phyloP scores from a whole-genome alignment of 495 filamentous ascomycete genomes.

The Paragyromitra xinjiangensis region DNA sequence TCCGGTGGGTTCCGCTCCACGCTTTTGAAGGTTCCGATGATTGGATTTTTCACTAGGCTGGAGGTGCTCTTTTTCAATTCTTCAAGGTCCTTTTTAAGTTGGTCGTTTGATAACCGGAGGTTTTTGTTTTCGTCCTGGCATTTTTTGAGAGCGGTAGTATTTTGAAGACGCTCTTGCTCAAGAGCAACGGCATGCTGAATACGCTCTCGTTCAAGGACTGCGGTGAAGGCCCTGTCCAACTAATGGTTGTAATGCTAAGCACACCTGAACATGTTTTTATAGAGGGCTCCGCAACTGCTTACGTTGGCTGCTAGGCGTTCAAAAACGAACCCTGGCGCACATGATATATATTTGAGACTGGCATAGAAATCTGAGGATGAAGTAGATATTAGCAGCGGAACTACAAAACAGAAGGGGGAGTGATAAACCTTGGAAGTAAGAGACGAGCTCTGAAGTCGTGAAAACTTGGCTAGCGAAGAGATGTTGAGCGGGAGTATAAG shows the following conservation, averaged over 20 bases:
- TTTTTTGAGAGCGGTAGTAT: not conserved
- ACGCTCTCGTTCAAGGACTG: not conserved
- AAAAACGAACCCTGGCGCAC: not conserved
- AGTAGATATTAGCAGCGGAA: not conserved
- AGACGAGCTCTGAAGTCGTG: not conserved
- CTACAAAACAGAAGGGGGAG: not conserved
- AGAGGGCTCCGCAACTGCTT: not conserved
- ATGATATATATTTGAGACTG: not conserved
- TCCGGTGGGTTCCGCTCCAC: not conserved
- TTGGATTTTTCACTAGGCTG: not conserved
- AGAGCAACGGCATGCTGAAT: not conserved
- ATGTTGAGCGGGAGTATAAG: not conserved
- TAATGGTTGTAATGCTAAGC: not conserved
- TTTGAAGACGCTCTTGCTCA: not conserved
- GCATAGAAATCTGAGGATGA: not conserved
- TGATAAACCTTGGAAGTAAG: not conserved
- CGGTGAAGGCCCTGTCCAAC: not conserved
- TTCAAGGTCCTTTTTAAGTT: not conserved
- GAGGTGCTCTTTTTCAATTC: not conserved
- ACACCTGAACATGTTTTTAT: not conserved
- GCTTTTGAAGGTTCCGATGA: conserved; percentile 7
- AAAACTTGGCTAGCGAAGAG: not conserved
- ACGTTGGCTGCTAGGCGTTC: not conserved
- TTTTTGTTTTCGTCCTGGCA: not conserved
- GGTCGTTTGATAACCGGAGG: not conserved